These are phyloP conservation scores for Diutina sp. DNA, from an alignment of 1,139 yeast species.

Conservation along the genomic window DNA sequence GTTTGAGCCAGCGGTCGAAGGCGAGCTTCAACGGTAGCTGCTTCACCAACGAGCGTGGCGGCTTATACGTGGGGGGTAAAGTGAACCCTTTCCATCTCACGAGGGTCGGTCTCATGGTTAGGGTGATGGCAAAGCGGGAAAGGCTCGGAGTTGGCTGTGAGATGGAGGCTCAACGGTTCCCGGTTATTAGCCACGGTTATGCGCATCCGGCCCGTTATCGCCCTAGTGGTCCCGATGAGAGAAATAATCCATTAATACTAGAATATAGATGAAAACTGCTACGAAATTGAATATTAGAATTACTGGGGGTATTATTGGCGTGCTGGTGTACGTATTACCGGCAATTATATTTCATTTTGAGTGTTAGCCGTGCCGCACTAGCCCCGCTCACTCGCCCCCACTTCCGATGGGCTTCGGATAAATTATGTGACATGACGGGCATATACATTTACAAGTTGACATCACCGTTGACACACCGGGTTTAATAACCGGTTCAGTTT, in stretches of 20 bases:
- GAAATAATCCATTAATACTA: too few species aligned
- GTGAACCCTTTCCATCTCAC: not conserved
- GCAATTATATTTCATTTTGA: too few species aligned
- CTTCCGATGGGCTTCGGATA: not conserved
- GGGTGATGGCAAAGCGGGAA: not conserved
- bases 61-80: not conserved
- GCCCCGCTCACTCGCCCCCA: not conserved
- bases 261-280: not conserved
- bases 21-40: not conserved
- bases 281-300: not conserved
- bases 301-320: too few species aligned
- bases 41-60: not conserved
- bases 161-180: not conserved
- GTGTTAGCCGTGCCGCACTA: not conserved
- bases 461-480: too few species aligned
- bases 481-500: too few species aligned
- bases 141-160: not conserved
- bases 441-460: too few species aligned
- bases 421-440: not conserved
- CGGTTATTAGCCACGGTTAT: not conserved
- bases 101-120: not conserved
- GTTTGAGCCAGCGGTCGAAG: not conserved
- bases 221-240: not conserved
- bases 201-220: not conserved
- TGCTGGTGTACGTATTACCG: too few species aligned